phyloP scores from a whole-genome alignment of 2,329 filamentous ascomycete genomes.

The Xylaria sp. region DNA sequence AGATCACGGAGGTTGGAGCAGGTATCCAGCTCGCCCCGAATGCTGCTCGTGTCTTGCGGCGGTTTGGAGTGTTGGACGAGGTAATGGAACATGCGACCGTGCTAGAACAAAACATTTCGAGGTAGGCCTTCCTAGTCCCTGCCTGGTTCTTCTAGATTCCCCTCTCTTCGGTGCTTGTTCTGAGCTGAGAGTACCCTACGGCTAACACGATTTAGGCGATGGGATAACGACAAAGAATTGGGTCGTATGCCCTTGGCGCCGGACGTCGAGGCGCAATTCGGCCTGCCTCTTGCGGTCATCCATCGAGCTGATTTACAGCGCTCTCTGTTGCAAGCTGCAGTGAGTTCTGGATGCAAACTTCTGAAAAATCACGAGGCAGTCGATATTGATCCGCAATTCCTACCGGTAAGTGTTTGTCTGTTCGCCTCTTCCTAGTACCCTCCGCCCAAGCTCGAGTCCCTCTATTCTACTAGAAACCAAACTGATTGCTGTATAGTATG shows the following conservation, averaged over 20 bases:
- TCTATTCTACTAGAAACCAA: background rate
- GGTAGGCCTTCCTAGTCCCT: slow-evolving; percentile 18
- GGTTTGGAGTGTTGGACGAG: slow-evolving; percentile 29
- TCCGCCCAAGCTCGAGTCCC: background rate
- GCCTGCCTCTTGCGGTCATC: slow-evolving; percentile 24
- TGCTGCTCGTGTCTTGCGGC: slow-evolving; percentile 28
- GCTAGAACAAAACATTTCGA: slow-evolving; percentile 28
- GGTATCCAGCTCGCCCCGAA: slow-evolving; percentile 37
- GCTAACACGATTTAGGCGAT: slow-evolving; percentile 19
- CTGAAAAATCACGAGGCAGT: slow-evolving; percentile 25
- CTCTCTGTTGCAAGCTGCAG: slow-evolving; percentile 21
- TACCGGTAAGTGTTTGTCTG: slow-evolving; percentile 11
- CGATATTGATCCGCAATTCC: slow-evolving; percentile 21
- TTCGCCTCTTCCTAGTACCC: background rate
- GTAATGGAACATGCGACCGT: slow-evolving; percentile 20
- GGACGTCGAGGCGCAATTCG: slow-evolving; percentile 19
- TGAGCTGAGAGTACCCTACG: background rate
- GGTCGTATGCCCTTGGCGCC: slow-evolving; percentile 18
- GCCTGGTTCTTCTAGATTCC: background rate
- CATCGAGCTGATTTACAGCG: slow-evolving; percentile 28
- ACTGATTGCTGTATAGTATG: slow-evolving; percentile 12
- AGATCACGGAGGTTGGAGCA: slow-evolving; percentile 36
- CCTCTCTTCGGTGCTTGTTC: background rate
- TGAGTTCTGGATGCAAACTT: slow-evolving; percentile 20
- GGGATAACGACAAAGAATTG: slow-evolving; percentile 26